Percentiles rank a stretch among this genome's conserved stretches.
Evolutionary conservation across 192 early-diverging fungal species (phyloP).

Genomic region (Coemansia sp.): DNA sequence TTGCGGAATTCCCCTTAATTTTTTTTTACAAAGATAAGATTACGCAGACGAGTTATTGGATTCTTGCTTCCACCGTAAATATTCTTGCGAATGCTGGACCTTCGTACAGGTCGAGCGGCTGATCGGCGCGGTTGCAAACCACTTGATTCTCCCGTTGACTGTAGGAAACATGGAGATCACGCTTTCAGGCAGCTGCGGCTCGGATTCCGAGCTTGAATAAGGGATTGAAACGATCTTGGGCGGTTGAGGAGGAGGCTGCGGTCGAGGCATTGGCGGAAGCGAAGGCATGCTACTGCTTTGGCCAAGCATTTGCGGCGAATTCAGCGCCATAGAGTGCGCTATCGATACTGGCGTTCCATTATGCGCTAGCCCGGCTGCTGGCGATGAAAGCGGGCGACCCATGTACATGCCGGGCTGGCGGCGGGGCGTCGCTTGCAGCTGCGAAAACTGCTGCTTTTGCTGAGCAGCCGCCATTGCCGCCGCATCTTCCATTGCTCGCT

Average conservation of each 20-base stretch:
- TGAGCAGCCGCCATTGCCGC: conserved; percentile 18
- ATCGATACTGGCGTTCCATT: not conserved
- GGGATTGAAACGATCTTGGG: conserved; percentile 11
- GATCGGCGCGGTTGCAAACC: conserved; percentile 42
- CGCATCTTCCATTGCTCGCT: conserved; percentile 46
- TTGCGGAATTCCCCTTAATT: too few species aligned
- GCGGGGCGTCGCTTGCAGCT: conserved; percentile 4
- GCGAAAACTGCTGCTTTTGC: conserved; percentile 15
- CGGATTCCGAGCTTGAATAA: conserved; percentile 12
- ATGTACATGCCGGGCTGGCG: conserved; percentile 4
- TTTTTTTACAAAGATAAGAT: too few species aligned
- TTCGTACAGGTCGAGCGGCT: not conserved
- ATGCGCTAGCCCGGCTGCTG: not conserved
- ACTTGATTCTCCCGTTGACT: conserved; percentile 28
- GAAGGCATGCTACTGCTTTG: not conserved
- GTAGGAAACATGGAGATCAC: conserved; percentile 39
- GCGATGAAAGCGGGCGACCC: conserved; percentile 17
- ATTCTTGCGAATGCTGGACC: conserved; percentile 25
- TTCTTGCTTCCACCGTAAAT: conserved; percentile 32
- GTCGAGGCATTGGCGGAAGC: not conserved
- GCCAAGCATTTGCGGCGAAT: not conserved
- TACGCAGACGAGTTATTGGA: not conserved
- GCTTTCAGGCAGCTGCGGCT: conserved; percentile 28
- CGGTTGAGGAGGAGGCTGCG: conserved; percentile 3
- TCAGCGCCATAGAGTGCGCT: not conserved